Evolutionary conservation across 2,329 filamentous ascomycete species (phyloP), one percentile per base, ranked within the genome.

Genomic region (Ophiostoma quercus): DNA sequence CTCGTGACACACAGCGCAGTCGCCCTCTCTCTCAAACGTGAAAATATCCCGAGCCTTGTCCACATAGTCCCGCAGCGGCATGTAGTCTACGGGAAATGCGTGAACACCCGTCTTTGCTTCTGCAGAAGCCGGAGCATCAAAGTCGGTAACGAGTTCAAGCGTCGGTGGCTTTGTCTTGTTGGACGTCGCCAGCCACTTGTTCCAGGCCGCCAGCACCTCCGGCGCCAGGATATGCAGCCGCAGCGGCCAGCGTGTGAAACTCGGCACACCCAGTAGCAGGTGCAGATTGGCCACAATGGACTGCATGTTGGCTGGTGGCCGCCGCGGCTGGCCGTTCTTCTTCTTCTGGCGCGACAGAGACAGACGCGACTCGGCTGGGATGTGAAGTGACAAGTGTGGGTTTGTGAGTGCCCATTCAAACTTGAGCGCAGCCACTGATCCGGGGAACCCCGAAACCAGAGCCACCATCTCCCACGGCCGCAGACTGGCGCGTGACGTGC

Each of bases 331-430:
- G 12, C 85, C 84, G 43, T 82, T 85, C 67, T 79, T 79, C 77
- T 86, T 88, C 67, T 76, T 81, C 68, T 79, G 77, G 0, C 80
- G 85, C 75, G 85, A 78, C 66, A 83, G 76, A 1, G 84, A 81
- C 47, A 91, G 82, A n/a, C 88, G 84, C 57, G 87, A 84, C 41
- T 85, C 82, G 14, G 84, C 79, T 14, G 90, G 85, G 70, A 97
- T 92, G 77, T 96, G 93, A 43, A 90, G 82, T 5, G 94, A 94
- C 43, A 90, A 78, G 76, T 95, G 90, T 1, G 93, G 87, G 77
- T 98, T 93, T 74, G 92, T 92, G 84, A 96, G 90, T 54, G 94
- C 94, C 94, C 83, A 95, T 90, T 98, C 94, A 77, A 99, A 98
- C 76, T 98, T 94, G 73, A 99, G 80, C 0, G 95, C 95, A 0